phyloP scores from a whole-genome alignment of 371 early-diverging fungal genomes.

The Catenaria anguillulae region DNA sequence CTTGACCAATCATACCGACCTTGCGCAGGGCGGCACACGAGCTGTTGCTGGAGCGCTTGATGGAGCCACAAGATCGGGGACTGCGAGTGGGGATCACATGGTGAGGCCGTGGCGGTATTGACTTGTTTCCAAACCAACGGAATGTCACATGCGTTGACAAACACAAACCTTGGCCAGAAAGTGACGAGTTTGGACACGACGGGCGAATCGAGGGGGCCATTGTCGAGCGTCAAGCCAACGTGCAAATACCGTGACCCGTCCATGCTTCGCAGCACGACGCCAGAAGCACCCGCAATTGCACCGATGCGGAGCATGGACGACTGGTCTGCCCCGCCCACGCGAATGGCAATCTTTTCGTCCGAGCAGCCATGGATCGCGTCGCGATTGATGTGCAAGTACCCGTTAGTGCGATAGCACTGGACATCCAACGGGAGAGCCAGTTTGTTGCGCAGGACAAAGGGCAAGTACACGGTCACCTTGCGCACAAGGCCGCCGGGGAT shows the following conservation, averaged over 20 bases:
- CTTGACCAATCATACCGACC: conserved; percentile 51
- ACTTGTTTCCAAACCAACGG: conserved; percentile 60
- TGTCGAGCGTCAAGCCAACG: neutral
- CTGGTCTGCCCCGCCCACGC: too few species aligned
- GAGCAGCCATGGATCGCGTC: too few species aligned
- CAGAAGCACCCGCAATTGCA: too few species aligned
- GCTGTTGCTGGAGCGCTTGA: conserved; percentile 40
- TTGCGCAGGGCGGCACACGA: conserved; percentile 55
- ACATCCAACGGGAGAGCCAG: neutral
- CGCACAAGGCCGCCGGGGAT: neutral
- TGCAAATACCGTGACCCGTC: neutral
- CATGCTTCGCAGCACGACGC: neutral
- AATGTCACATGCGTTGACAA: conserved; percentile 61
- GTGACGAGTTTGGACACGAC: conserved; percentile 69
- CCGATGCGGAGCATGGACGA: too few species aligned
- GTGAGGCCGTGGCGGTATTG: conserved; percentile 30
- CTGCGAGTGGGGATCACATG: conserved; percentile 18
- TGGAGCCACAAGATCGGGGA: conserved; percentile 54
- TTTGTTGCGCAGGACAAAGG: neutral
- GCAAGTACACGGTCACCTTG: neutral
- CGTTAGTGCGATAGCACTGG: too few species aligned
- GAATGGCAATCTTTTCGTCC: too few species aligned
- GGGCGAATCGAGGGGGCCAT: conserved; percentile 22
- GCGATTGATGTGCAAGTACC: too few species aligned
- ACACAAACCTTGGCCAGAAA: conserved; percentile 76